phyloP scores from a whole-genome alignment of 1,284 basidiomycete species.

The Amylostereum areolatum region DNA sequence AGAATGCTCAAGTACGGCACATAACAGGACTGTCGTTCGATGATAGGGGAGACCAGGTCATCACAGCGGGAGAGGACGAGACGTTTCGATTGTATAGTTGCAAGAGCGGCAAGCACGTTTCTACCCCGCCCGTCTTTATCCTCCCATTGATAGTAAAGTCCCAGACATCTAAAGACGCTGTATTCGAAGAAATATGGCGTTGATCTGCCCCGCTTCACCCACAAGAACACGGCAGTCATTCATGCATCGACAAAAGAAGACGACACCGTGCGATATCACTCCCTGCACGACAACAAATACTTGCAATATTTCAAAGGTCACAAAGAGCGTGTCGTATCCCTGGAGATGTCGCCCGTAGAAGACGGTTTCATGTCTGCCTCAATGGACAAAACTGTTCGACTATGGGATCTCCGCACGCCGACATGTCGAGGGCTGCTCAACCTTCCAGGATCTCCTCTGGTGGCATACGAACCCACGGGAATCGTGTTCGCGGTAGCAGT shows the following conservation, averaged over 20 bases:
- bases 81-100: constrained; percentile 87
- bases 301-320: constrained; percentile 95
- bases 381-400: constrained; percentile 88
- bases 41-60: constrained; percentile 79
- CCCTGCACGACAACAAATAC: constrained; percentile 94
- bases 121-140: constrained; percentile 17
- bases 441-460: constrained; percentile 70
- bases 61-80: constrained; percentile 93
- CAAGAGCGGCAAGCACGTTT: constrained; percentile 86
- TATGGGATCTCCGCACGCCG: constrained; percentile 90
- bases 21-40: constrained; percentile 91
- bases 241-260: constrained; percentile 95
- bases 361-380: constrained; percentile 96
- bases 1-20: constrained; percentile 41
- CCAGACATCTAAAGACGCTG: constrained; percentile 69
- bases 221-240: constrained; percentile 79
- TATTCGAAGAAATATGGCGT: constrained; percentile 97
- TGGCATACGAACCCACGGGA: constrained; percentile 88
- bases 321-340: constrained; percentile 80
- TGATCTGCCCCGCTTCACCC: constrained; percentile 91
- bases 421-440: constrained; percentile 71
- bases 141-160: constrained; percentile 20
- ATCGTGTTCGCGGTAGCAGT: constrained; percentile 91
- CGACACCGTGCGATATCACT: constrained; percentile 92
- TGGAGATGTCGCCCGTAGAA: constrained; percentile 90